Evolutionary conservation across 768 basidiomycete species (phyloP).

Genomic region (Pleurotus tuber-regium): DNA sequence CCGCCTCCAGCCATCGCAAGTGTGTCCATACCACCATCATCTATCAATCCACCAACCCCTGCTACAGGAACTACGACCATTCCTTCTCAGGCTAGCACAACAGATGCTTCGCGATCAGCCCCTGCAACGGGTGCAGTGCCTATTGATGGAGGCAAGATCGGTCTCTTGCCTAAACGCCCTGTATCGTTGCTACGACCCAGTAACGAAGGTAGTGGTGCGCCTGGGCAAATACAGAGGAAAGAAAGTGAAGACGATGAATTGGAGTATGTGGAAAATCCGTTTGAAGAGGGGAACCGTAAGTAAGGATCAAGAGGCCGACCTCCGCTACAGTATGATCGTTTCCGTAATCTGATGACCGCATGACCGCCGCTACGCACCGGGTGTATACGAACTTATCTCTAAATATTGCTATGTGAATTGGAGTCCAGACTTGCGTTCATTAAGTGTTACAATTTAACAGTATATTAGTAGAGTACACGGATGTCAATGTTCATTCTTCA

Average conservation of each 20-base stretch:
- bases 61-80: not conserved
- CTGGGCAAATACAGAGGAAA: constrained; percentile 19
- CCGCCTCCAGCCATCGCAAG: not conserved
- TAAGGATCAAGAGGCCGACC: not conserved
- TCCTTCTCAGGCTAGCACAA: too few relatives aligned
- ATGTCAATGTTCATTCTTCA: not conserved
- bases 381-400: too few relatives aligned
- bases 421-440: too few relatives aligned
- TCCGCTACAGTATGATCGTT: too few relatives aligned
- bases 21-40: not conserved
- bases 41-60: not conserved
- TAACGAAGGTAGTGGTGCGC: constrained; percentile 18
- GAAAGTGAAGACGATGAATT: constrained; percentile 51
- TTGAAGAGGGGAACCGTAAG: constrained; percentile 46
- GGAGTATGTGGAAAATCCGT: constrained; percentile 75
- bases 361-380: too few relatives aligned
- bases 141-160: constrained; percentile 35
- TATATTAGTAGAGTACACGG: too few relatives aligned
- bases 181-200: constrained; percentile 52
- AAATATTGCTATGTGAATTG: too few relatives aligned
- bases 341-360: too few relatives aligned
- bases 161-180: constrained; percentile 71
- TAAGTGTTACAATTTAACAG: too few relatives aligned
- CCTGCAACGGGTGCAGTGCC: constrained; percentile 18
- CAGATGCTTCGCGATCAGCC: not conserved